Evolutionary conservation across 1,284 basidiomycete species (phyloP), one percentile per base, ranked within the genome.

Genomic region (Tilletia walkeri): DNA sequence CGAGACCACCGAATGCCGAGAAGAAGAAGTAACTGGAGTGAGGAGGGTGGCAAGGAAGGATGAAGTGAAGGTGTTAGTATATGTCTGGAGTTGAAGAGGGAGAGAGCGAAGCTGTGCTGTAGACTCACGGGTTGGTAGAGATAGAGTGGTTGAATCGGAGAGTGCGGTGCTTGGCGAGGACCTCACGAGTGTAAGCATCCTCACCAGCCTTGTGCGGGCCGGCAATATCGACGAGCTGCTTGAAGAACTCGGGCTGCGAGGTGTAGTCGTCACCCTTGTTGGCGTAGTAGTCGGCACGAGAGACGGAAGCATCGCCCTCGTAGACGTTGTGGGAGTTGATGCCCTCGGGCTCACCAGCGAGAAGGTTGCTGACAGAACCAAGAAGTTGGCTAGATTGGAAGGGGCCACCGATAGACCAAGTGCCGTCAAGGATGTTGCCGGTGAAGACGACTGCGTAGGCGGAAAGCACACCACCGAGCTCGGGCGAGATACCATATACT

Each of bases 371-470:
- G 3, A 78, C 5, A 34, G 53, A 24, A 53, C 77, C 77, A n/a
- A 78, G 68, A n/a, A 78, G 68, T 36, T 76, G 72, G 10, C 53
- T 39, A 4, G 72, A 73, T 47, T 50, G 30, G 59, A 69, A 72
- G 12, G 75, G 73, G 49, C 77, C 77, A 54, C 77, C 77, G 67
- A 78, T 78, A 5, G 76, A 77, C 77, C 77, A 78, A 7, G 66
- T 68, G 5, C 56, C 66, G 53, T 77, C 77, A 47, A 77, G 72
- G 69, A 78, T 70, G 73, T 78, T 78, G 56, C 77, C 77, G 69
- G 74, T 77, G 69, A 78, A 77, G 66, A 78, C 72, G 65, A 72
- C 71, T 36, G 77, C 77, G 66, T 78, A 78, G 69, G 74, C 77
- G 41, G 69, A 73, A 66, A 78, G 68, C 50, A 73, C 74, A 16